phyloP scores from a whole-genome alignment of 2,329 filamentous ascomycete genomes.

The Aspergillus terreus region DNA sequence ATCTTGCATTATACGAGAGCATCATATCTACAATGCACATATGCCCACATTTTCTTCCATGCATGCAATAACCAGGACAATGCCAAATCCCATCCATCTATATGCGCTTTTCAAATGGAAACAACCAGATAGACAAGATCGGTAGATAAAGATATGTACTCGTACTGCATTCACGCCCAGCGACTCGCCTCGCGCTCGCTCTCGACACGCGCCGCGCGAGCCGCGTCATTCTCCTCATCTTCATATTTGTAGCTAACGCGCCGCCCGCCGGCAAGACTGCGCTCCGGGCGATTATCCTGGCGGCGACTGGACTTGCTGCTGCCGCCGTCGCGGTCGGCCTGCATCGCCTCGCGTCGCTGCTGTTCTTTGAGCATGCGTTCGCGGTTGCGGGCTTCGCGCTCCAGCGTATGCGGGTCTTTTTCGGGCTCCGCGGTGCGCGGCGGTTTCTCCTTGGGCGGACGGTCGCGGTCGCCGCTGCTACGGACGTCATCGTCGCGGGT shows the following conservation, averaged over 20 bases:
- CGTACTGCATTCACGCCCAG: constrained; percentile 18
- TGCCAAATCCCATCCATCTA: background rate
- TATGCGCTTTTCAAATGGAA: background rate
- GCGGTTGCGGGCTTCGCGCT: constrained; percentile 63
- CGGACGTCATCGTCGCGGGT: constrained; percentile 27
- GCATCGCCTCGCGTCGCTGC: constrained; percentile 58
- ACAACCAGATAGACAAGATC: background rate
- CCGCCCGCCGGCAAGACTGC: constrained; percentile 29
- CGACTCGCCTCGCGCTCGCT: constrained; percentile 37
- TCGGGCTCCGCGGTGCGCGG: constrained; percentile 24
- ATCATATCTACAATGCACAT: background rate
- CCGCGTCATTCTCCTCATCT: constrained; percentile 40
- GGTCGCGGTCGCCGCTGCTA: constrained; percentile 17
- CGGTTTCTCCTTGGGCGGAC: constrained; percentile 13
- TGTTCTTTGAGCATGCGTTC: constrained; percentile 64
- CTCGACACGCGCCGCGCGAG: constrained; percentile 34
- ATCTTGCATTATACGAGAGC: background rate
- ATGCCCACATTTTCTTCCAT: background rate
- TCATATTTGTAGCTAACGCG: constrained; percentile 49
- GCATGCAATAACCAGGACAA: background rate
- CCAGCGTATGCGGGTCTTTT: constrained; percentile 69
- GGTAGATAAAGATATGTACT: background rate
- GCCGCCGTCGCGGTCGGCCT: constrained; percentile 19
- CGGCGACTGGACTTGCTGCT: constrained; percentile 30
- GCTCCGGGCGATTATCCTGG: constrained; percentile 33